phyloP scores from a whole-genome alignment of 1,139 yeast species.

The Pichia sp. region DNA sequence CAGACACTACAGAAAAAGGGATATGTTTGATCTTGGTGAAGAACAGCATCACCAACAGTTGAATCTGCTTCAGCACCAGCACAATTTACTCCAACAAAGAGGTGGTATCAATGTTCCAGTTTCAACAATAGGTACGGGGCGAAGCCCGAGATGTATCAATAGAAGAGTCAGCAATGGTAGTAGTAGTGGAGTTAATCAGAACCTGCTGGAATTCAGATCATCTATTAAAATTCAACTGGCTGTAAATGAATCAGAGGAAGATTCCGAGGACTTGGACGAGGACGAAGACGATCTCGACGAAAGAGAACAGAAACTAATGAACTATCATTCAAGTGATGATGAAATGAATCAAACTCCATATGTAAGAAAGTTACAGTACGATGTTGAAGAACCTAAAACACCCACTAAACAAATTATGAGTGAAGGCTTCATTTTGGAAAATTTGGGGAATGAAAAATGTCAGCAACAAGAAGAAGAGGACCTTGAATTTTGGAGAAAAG shows the following conservation, averaged over 20 bases:
- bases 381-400: slow-evolving; percentile 16
- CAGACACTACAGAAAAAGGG: slow-evolving; percentile 7
- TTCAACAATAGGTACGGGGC: background rate
- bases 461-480: slow-evolving; percentile 8
- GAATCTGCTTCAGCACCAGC: too few species aligned
- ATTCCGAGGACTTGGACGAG: too few species aligned
- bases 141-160: background rate
- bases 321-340: slow-evolving; percentile 10
- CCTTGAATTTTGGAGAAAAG: slow-evolving; percentile 8
- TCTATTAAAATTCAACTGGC: slow-evolving; percentile 6
- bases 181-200: too few species aligned
- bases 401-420: slow-evolving; percentile 21
- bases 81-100: too few species aligned
- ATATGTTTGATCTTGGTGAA: background rate
- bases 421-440: slow-evolving; percentile 15
- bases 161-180: too few species aligned
- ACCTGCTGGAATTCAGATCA: slow-evolving; percentile 7
- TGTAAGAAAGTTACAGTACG: slow-evolving; percentile 5
- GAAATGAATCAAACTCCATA: slow-evolving; percentile 3
- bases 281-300: slow-evolving; percentile 11
- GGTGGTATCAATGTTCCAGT: background rate
- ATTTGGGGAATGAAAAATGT: slow-evolving; percentile 15
- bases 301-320: slow-evolving; percentile 8
- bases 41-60: background rate
- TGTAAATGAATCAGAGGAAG: slow-evolving; percentile 11